Percentiles rank a stretch among this genome's conserved stretches.
Evolutionary conservation across 2,329 filamentous ascomycete species (phyloP).

Genomic region (Ceratocystis colombiana): DNA sequence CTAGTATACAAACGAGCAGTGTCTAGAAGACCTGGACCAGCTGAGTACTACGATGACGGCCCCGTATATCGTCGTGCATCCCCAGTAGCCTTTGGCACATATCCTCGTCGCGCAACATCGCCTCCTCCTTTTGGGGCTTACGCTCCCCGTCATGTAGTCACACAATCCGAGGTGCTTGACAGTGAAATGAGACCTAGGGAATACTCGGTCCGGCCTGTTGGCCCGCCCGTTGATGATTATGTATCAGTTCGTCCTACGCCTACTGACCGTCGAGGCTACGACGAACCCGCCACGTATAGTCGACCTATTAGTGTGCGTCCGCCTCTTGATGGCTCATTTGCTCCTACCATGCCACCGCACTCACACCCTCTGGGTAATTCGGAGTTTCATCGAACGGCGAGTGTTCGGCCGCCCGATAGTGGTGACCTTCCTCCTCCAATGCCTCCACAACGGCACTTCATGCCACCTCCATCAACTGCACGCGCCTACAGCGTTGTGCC

Average conservation of each 20-base stretch:
- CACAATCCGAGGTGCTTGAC: slow-evolving; percentile 47
- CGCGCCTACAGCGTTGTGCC: slow-evolving; percentile 33
- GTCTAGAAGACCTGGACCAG: slow-evolving; percentile 41
- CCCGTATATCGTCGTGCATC: slow-evolving; percentile 43
- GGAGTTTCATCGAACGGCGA: slow-evolving; percentile 38
- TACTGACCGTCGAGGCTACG: slow-evolving; percentile 38
- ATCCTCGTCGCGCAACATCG: too few relatives aligned
- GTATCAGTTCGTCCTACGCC: slow-evolving; percentile 39
- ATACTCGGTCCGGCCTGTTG: slow-evolving; percentile 35
- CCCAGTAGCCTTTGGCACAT: slow-evolving; percentile 35
- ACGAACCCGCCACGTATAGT: slow-evolving; percentile 44
- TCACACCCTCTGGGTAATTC: slow-evolving; percentile 36
- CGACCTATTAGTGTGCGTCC: slow-evolving; percentile 19
- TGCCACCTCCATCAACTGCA: slow-evolving; percentile 29
- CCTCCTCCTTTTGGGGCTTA: slow-evolving; percentile 19
- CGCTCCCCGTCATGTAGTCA: slow-evolving; percentile 48
- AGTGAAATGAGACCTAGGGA: slow-evolving; percentile 33
- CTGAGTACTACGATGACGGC: slow-evolving; percentile 42
- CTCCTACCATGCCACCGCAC: slow-evolving; percentile 38
- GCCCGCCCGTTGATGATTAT: slow-evolving; percentile 39
- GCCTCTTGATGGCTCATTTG: not conserved
- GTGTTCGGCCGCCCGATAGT: slow-evolving; percentile 34
- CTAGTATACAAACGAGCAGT: slow-evolving; percentile 55
- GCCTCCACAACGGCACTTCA: slow-evolving; percentile 27
- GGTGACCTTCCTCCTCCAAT: slow-evolving; percentile 8